A percentile compares a stretch with the other conserved stretches of the same genome.
Conservation (phyloP, 2,329 filamentous ascomycete genomes). For the Aspergillus sp. region DNA sequence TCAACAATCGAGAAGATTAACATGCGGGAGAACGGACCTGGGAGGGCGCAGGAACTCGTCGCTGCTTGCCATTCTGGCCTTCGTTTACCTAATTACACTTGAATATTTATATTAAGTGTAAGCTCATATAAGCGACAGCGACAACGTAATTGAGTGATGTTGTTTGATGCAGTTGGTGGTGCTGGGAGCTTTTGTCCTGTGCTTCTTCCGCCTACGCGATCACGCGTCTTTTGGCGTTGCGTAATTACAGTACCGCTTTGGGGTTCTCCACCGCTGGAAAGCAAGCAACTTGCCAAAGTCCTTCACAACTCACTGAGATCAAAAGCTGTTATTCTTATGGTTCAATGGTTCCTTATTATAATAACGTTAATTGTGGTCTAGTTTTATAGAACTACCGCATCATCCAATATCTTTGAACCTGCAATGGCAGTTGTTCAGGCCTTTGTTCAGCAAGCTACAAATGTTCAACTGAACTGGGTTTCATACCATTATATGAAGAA, state of each 20-base stretch:
- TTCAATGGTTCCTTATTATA: neutral
- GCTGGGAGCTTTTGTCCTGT: conserved; percentile 3
- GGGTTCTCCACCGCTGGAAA: conserved; percentile 6
- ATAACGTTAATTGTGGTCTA: too few species aligned
- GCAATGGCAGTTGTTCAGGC: too few species aligned
- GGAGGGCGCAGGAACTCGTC: conserved; percentile 33
- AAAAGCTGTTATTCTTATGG: neutral
- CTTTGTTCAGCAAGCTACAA: too few species aligned
- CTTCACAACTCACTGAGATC: neutral
- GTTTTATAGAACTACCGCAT: too few species aligned
- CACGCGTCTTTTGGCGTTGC: conserved; percentile 31
- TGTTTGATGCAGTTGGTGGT: neutral
- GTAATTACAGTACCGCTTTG: conserved; percentile 29
- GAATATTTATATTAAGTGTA: neutral
- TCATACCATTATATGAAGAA: too few species aligned
- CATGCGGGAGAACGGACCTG: conserved; percentile 24
- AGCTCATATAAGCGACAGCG: neutral
- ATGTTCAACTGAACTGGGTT: too few species aligned
- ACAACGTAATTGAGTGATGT: neutral
- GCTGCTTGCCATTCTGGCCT: conserved; percentile 20
- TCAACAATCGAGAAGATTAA: neutral
- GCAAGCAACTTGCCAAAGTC: neutral
- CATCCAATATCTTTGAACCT: too few species aligned
- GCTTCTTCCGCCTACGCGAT: conserved; percentile 19
- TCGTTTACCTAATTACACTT: neutral